These are phyloP conservation scores for Sugiyamaella smithiae DNA, from an alignment of 805 yeast genomes.

Conservation along the genomic window DNA sequence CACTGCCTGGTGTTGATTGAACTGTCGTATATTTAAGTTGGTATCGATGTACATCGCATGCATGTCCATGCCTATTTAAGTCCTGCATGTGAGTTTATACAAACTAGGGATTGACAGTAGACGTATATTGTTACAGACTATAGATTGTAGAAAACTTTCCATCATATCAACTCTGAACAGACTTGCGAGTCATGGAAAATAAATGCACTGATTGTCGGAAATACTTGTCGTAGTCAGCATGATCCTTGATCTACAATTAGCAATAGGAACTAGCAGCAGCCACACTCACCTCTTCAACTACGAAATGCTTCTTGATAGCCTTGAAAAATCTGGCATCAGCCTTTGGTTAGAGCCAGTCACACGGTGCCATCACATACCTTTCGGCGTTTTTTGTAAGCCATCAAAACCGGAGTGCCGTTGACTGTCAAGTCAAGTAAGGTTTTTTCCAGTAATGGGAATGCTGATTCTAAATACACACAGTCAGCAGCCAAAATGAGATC, in stretches of 20 bases:
- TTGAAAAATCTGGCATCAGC: slow-evolving; percentile 40
- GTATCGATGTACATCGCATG: no score
- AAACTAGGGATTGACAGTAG: no score
- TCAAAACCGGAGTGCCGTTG: slow-evolving; percentile 44
- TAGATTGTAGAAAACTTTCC: no score
- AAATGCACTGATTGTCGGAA: slow-evolving; percentile 42
- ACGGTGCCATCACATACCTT: slow-evolving; percentile 33
- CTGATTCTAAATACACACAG: slow-evolving; percentile 54
- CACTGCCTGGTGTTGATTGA: no score
- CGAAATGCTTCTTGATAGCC: slow-evolving; percentile 33
- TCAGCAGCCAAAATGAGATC: slow-evolving; percentile 58
- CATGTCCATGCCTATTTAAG: no score
- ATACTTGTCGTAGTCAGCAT: slow-evolving; percentile 36
- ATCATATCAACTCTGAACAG: no score
- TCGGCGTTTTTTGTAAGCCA: slow-evolving; percentile 55
- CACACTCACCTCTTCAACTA: slow-evolving; percentile 29
- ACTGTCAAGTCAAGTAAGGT: slow-evolving; percentile 47
- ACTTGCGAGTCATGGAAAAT: slow-evolving; percentile 36
- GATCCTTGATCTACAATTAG: slow-evolving; percentile 28
- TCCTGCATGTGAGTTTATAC: no score
- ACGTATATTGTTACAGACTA: no score
- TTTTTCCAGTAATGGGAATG: slow-evolving; percentile 50
- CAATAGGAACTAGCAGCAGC: slow-evolving; percentile 11
- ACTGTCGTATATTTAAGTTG: no score
- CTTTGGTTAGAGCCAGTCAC: slow-evolving; percentile 21